phyloP scores from a whole-genome alignment of 2,329 filamentous ascomycete genomes.

The Arthroderma sp. region DNA sequence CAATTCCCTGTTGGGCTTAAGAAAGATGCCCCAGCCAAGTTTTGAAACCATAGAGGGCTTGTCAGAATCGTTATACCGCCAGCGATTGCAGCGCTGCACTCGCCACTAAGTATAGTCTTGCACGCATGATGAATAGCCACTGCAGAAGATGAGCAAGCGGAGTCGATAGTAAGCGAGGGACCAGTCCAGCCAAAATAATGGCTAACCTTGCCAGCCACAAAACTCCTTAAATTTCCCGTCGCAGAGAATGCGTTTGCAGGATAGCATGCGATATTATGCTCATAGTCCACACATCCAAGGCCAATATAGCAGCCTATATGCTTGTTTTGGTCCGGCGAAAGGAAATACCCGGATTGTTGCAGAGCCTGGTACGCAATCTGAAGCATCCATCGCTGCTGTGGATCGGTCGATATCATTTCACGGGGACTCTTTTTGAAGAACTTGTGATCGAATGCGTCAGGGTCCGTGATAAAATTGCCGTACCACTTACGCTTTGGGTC shows the following conservation, averaged over 20 bases:
- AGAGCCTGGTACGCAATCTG: constrained; percentile 14
- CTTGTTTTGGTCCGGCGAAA: constrained; percentile 14
- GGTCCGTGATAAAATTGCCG: constrained; percentile 17
- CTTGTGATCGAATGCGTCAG: constrained; percentile 21
- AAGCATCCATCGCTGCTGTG: constrained; percentile 17
- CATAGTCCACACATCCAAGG: constrained; percentile 6
- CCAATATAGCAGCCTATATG: constrained; percentile 14
- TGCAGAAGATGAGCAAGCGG: constrained; percentile 21
- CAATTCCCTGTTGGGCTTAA: constrained; percentile 15
- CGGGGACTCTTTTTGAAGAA: constrained; percentile 17
- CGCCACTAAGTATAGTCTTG: constrained; percentile 15
- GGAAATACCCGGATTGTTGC: constrained; percentile 12
- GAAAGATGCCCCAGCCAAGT: constrained; percentile 17
- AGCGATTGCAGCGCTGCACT: constrained; percentile 12
- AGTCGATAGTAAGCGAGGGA: constrained; percentile 21
- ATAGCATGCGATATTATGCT: constrained; percentile 8
- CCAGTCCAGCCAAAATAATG: constrained; percentile 22
- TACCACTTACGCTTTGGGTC: constrained; percentile 9
- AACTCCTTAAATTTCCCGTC: constrained; percentile 16
- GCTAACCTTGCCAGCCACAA: constrained; percentile 22
- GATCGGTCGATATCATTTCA: constrained; percentile 17
- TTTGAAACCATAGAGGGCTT: constrained; percentile 7
- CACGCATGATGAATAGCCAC: constrained; percentile 23
- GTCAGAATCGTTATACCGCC: constrained; percentile 12
- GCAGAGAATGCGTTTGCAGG: constrained; percentile 12